phyloP scores from a whole-genome alignment of 352 stramenopile species.

The Discostella stelligera region DNA sequence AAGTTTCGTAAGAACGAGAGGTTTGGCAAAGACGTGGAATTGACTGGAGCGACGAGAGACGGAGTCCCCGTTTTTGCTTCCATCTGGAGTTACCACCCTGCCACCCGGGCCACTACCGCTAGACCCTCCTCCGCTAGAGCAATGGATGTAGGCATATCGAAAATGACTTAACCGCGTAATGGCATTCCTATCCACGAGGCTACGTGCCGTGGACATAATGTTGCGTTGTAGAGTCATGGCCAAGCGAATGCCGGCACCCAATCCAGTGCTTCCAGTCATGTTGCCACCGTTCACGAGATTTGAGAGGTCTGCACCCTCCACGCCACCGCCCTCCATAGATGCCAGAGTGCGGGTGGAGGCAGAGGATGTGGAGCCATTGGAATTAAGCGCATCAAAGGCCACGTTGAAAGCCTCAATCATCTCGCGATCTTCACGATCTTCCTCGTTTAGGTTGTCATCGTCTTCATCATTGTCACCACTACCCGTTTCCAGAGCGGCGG shows the following conservation, averaged over 20 bases:
- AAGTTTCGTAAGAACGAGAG: conserved; percentile 90
- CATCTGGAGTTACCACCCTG: conserved; percentile 39
- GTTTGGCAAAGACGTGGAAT: conserved; percentile 88
- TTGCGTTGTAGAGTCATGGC: conserved; percentile 93
- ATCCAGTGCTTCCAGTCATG: conserved; percentile 69
- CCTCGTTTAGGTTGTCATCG: conserved; percentile 32
- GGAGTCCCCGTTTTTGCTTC: conserved; percentile 6
- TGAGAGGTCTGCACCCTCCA: conserved; percentile 63
- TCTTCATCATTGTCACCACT: conserved; percentile 38
- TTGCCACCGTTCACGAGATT: conserved; percentile 75
- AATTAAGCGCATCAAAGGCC: conserved; percentile 84
- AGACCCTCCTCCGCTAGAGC: conserved; percentile 35
- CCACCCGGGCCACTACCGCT: conserved; percentile 6
- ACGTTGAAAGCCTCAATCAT: conserved; percentile 81
- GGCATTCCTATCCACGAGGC: conserved; percentile 92
- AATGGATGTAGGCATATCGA: conserved; percentile 93
- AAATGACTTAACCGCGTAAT: conserved; percentile 95
- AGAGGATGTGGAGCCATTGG: conserved; percentile 37
- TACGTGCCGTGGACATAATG: conserved; percentile 91
- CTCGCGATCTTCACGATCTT: conserved; percentile 47
- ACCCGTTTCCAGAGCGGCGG: conserved; percentile 43
- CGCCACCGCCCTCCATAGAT: conserved; percentile 20
- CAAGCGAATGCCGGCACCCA: conserved; percentile 92
- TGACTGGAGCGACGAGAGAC: conserved; percentile 56
- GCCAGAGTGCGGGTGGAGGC: conserved; percentile 22